These are phyloP conservation scores for Zychaea mexicana DNA, from an alignment of 371 early-diverging fungal genomes.

Conservation along the genomic window DNA sequence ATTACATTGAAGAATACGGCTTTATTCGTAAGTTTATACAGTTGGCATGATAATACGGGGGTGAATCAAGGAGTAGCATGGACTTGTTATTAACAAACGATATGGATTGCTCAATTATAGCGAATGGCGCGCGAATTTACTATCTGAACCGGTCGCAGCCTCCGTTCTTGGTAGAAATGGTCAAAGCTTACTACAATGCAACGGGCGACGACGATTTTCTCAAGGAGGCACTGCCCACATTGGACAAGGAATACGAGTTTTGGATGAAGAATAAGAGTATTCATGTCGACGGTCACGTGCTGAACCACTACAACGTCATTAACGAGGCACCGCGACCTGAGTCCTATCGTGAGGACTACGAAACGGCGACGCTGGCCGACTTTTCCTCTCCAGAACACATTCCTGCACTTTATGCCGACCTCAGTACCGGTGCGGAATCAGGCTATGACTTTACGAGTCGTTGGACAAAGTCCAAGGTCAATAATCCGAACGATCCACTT, in stretches of 20 bases:
- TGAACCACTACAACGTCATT: conserved; percentile 64
- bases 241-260: conserved; percentile 71
- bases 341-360: conserved; percentile 73
- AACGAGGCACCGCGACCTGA: conserved; percentile 79
- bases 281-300: conserved; percentile 21
- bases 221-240: conserved; percentile 44
- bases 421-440: conserved; percentile 87
- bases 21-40: conserved; percentile 70
- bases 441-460: conserved; percentile 90
- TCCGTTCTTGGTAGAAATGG: conserved; percentile 81
- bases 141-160: conserved; percentile 90
- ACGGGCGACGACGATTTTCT: conserved; percentile 59
- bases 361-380: conserved; percentile 47
- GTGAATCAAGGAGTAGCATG: neutral
- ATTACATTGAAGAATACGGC: conserved; percentile 71
- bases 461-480: conserved; percentile 54
- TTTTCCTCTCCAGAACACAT: conserved; percentile 17
- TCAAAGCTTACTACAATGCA: conserved; percentile 57
- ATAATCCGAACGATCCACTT: conserved; percentile 24
- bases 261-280: conserved; percentile 66
- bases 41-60: neutral
- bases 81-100: too few species aligned
- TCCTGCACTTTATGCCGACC: conserved; percentile 58
- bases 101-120: conserved; percentile 21
- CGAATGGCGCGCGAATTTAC: conserved; percentile 88